A percentile compares a stretch with the other conserved stretches of the same genome.
phyloP scores from a whole-genome alignment of 2,329 filamentous ascomycete genomes.

The Periconia sp. region DNA sequence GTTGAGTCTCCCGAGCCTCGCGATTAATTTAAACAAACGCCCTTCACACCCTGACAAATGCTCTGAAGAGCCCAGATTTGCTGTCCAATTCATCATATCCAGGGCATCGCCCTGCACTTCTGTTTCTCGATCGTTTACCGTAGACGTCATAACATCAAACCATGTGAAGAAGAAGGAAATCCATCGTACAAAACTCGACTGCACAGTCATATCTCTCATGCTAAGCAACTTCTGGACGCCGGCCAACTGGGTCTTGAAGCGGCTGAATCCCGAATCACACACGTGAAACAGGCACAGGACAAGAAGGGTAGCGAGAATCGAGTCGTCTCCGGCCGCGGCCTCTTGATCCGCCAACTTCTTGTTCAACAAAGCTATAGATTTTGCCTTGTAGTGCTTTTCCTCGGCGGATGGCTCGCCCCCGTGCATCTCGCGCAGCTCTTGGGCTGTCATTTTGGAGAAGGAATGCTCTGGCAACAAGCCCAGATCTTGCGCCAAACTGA shows the following conservation, averaged over 20 bases:
- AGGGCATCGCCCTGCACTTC: slow-evolving; percentile 68
- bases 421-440: slow-evolving; percentile 42
- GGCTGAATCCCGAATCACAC: slow-evolving; percentile 88
- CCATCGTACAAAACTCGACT: slow-evolving; percentile 74
- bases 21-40: slow-evolving; percentile 81
- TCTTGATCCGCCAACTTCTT: slow-evolving; percentile 76
- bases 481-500: slow-evolving; percentile 33
- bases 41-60: slow-evolving; percentile 88
- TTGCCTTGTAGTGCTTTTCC: slow-evolving; percentile 81
- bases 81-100: slow-evolving; percentile 64
- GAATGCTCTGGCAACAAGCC: slow-evolving; percentile 40
- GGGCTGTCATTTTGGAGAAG: slow-evolving; percentile 40
- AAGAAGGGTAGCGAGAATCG: slow-evolving; percentile 82
- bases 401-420: slow-evolving; percentile 65
- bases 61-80: slow-evolving; percentile 73
- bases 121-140: slow-evolving; percentile 87
- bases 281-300: slow-evolving; percentile 91
- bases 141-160: slow-evolving; percentile 90
- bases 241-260: slow-evolving; percentile 90
- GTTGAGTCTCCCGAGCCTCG: slow-evolving; percentile 81
- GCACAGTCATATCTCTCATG: slow-evolving; percentile 66
- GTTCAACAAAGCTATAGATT: slow-evolving; percentile 82
- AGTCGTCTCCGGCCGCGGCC: slow-evolving; percentile 74
- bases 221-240: slow-evolving; percentile 88
- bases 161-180: slow-evolving; percentile 92